Evolutionary conservation across 192 early-diverging fungal species (phyloP), one percentile per base, ranked within the genome.

Genomic region (Coemansia sp.): DNA sequence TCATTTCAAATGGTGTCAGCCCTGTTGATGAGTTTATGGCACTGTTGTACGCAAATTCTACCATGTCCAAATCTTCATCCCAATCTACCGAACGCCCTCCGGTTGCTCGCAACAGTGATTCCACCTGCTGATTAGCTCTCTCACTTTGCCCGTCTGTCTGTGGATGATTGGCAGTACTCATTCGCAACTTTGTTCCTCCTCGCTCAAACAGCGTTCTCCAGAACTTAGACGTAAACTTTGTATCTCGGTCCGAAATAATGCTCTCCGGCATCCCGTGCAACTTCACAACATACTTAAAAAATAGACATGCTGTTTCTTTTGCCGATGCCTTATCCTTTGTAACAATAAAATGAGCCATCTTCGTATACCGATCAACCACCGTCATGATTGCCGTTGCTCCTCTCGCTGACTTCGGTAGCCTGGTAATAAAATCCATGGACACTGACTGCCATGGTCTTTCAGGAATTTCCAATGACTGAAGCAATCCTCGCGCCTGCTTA

Each of bases 401-500:
- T 20, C 38, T 16, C 32, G n/a, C 25, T 3, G 43, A 39, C 42
- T 39, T 3, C 0, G 44, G 51, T 32, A 70, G n/a, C 5, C 62
- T 16, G 0, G 37, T 60, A 7, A 59, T 41, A 5, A 70, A 64
- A 13, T 70, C 69, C 61, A 48, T 70, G 25, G 4, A 5, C 22
- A 57, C 46, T 3, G 61, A 43, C 12, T 63, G 40, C 61, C 61
- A 63, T 4, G 63, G 63, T 11, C 49, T 9, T 19, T 64, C 63
- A 2, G 63, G 63, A n/a, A 64, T 64, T 14, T 64, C 63, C 12
- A 64, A 11, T 7, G 63, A 39, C 8, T 64, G n/a, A n/a, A 64
- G 38, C 40, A 64, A 51, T 16, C 49, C 63, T 14, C 40, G 48
- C 5, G 38, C 17, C 16, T 7, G 11, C 16, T 46, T 53, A 17